These are phyloP conservation scores for Raddia guianensis DNA, from an alignment of 176 grass and related monocot genomes.

Conservation along the genomic window DNA sequence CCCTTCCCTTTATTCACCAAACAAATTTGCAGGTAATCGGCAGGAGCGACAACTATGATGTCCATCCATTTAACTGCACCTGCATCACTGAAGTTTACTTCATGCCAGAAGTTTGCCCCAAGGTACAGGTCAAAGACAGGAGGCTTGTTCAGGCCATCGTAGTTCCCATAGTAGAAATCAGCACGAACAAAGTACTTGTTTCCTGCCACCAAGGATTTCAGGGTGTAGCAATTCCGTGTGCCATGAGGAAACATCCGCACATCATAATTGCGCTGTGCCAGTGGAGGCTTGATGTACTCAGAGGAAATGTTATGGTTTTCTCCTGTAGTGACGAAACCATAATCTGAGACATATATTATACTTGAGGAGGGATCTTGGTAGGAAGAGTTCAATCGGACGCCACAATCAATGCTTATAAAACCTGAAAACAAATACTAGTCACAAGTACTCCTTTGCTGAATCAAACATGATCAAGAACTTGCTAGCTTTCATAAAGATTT, in stretches of 20 bases:
- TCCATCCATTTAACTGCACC: conserved; percentile 37
- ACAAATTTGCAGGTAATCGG: conserved; percentile 56
- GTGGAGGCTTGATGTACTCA: conserved; percentile 6
- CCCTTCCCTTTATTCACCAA: conserved; percentile 48
- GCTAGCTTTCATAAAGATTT: not conserved
- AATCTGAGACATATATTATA: conserved; percentile 57
- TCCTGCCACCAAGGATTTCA: conserved; percentile 45
- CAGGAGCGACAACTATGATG: conserved; percentile 43
- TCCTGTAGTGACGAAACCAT: conserved; percentile 51
- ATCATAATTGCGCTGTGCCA: not conserved
- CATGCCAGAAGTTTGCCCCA: conserved; percentile 49
- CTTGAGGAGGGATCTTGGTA: conserved; percentile 23
- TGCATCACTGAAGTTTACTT: conserved; percentile 11
- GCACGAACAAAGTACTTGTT: conserved; percentile 59
- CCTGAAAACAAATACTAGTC: conserved; percentile 38
- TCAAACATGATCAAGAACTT: conserved; percentile 1
- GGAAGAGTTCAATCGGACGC: conserved; percentile 28
- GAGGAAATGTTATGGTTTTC: conserved; percentile 45
- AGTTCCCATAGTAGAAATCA: conserved; percentile 57
- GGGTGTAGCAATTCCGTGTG: conserved; percentile 56
- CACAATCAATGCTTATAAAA: conserved; percentile 80
- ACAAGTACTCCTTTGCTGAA: not conserved
- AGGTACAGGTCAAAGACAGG: conserved; percentile 62
- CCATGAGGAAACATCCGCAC: conserved; percentile 49
- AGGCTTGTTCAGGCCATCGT: conserved; percentile 43